Evolutionary conservation across 2,329 filamentous ascomycete species (phyloP).

Genomic region (Akanthomyces uredinophilus): DNA sequence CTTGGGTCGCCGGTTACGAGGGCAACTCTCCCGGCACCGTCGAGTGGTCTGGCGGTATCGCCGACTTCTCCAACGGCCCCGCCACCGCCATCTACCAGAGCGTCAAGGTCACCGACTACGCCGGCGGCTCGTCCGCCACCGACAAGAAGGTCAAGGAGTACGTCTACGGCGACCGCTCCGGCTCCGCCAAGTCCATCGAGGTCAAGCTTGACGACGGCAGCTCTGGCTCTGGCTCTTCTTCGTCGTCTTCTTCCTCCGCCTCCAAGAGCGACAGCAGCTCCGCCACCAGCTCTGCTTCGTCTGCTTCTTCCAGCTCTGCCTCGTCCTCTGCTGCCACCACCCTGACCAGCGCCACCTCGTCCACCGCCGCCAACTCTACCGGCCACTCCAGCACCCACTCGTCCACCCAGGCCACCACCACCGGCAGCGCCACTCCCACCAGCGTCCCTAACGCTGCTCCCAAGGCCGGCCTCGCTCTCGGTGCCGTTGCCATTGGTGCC

Average conservation of each 20-base stretch:
- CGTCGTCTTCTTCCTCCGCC: constrained; percentile 23
- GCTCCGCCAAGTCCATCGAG: constrained; percentile 47
- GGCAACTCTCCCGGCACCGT: constrained; percentile 66
- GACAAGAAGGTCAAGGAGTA: constrained; percentile 44
- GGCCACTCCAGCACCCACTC: constrained; percentile 19
- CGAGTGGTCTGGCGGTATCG: constrained; percentile 62
- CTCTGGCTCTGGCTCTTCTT: constrained; percentile 23
- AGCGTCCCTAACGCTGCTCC: constrained; percentile 23
- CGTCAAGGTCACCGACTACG: constrained; percentile 50
- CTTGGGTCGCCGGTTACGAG: constrained; percentile 57
- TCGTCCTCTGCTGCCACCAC: constrained; percentile 16
- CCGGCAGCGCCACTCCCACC: constrained; percentile 15
- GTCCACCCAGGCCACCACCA: constrained; percentile 15
- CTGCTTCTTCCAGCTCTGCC: constrained; percentile 4
- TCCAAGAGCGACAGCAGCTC: constrained; percentile 22
- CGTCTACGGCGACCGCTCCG: constrained; percentile 44
- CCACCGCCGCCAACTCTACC: constrained; percentile 21
- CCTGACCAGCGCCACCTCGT: constrained; percentile 22
- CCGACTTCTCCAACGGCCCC: constrained; percentile 48
- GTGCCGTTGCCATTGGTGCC: constrained; percentile 25
- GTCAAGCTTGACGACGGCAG: constrained; percentile 28
- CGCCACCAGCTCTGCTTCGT: constrained; percentile 15
- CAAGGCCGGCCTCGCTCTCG: constrained; percentile 20
- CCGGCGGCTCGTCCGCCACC: constrained; percentile 40
- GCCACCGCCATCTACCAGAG: constrained; percentile 54